phyloP scores from a whole-genome alignment of 441 rosid species.

The Euphorbia celastroides region DNA sequence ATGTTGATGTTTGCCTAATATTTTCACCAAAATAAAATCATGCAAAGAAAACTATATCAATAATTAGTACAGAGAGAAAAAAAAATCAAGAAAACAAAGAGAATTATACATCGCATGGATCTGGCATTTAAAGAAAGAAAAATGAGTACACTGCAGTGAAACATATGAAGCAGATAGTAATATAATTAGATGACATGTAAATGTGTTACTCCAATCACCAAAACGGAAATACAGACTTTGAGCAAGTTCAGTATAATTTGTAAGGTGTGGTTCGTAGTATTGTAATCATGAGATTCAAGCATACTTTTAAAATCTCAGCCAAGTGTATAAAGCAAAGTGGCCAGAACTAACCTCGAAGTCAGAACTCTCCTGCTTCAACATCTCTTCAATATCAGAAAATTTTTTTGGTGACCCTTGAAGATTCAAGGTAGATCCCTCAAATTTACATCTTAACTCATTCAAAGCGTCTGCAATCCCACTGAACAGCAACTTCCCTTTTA shows the following conservation, averaged over 20 bases:
- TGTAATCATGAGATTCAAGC: not conserved
- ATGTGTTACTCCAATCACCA: not conserved
- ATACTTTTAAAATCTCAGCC: not conserved
- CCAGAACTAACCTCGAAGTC: slow-evolving; percentile 62
- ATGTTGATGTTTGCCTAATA: slow-evolving; percentile 37
- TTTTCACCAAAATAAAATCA: not conserved
- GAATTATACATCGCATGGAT: not conserved
- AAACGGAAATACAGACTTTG: not conserved
- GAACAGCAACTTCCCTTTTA: slow-evolving; percentile 60
- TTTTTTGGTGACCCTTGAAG: slow-evolving; percentile 39
- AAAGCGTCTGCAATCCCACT: slow-evolving; percentile 46
- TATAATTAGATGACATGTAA: not conserved
- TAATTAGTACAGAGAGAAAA: not conserved
- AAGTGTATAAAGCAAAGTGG: not conserved
- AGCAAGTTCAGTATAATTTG: not conserved
- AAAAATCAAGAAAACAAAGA: no score
- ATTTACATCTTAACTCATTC: slow-evolving; percentile 43
- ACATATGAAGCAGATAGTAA: not conserved
- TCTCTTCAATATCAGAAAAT: slow-evolving; percentile 58
- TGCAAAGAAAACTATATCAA: slow-evolving; percentile 3
- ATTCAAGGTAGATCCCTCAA: slow-evolving; percentile 41
- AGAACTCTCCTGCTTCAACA: slow-evolving; percentile 54
- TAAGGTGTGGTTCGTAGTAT: not conserved
- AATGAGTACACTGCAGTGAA: not conserved
- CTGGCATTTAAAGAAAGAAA: not conserved